These are phyloP conservation scores for Colletotrichum tofieldiae DNA, from an alignment of 2,329 filamentous ascomycete genomes.

Conservation along the genomic window DNA sequence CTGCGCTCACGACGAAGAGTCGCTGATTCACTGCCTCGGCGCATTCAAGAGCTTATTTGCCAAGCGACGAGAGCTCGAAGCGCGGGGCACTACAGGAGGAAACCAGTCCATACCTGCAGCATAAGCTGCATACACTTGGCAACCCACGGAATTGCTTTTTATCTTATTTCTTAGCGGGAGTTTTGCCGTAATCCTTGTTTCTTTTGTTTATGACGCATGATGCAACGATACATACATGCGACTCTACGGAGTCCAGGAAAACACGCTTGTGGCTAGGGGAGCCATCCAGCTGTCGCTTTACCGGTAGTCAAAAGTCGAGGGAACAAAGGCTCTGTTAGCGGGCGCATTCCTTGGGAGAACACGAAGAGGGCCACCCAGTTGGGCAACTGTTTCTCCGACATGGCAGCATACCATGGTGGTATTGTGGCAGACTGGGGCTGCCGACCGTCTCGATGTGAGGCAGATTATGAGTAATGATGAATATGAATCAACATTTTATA, in stretches of 20 bases:
- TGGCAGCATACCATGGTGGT: constrained; percentile 3
- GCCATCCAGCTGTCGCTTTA: not conserved
- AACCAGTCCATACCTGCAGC: constrained; percentile 28
- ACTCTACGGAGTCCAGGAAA: constrained; percentile 20
- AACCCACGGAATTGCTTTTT: constrained; percentile 6
- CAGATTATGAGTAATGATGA: constrained; percentile 29
- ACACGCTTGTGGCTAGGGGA: not conserved
- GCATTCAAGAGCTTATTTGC: constrained; percentile 90
- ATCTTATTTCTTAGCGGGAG: constrained; percentile 29
- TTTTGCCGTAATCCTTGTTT: constrained; percentile 14
- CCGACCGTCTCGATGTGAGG: constrained; percentile 7
- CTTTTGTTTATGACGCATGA: constrained; percentile 35
- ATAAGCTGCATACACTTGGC: constrained; percentile 23
- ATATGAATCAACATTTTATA: constrained; percentile 13
- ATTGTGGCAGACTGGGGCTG: constrained; percentile 23
- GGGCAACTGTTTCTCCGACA: not conserved
- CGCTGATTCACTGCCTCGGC: constrained; percentile 86
- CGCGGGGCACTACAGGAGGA: constrained; percentile 59
- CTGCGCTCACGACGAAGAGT: constrained; percentile 85
- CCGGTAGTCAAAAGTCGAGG: not conserved
- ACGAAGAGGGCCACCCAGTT: not conserved
- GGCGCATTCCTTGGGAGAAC: constrained; percentile 5
- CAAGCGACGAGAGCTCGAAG: constrained; percentile 76
- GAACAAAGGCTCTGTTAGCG: not conserved
- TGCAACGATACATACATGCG: constrained; percentile 7